Evolutionary conservation across 352 stramenopile species (phyloP), one percentile per base, ranked within the genome.

Genomic region (Globisporangium takayamanum): DNA sequence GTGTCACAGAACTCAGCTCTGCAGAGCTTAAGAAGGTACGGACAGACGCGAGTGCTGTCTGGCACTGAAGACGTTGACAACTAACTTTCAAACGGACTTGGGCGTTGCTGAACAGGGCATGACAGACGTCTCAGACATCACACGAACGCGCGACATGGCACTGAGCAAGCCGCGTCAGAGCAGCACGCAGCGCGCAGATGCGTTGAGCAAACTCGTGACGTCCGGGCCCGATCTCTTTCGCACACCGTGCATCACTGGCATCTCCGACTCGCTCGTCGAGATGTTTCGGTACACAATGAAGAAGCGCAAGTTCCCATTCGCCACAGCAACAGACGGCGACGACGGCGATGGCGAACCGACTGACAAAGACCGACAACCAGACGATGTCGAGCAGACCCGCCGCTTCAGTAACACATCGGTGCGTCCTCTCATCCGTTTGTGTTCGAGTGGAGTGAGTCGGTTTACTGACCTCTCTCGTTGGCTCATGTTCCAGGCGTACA

Each of bases 211-310:
- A 18, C 11, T 12, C 0, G 10, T 25, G 18, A 15, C 18, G 20
- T 26, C 44, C 3, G n/a, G 16, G 4, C 16, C 14, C 5, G 79
- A 93, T 22, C 63, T 91, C 51, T 92, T 94, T 45, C 62, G 61
- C 12, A 59, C 68, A 12, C 86, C 86, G 14, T 88, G 73, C 44
- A 79, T 82, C 20, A 48, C 66, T 3, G 67, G 73, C n/a, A 74
- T 95, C 53, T 68, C 83, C 0, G 73, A 89, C 1, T 67, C 81
- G 7, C 57, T 93, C 16, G 62, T 94, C 1, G 47, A 37, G 16
- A 92, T 96, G 84, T 94, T 93, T 53, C 76, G 78, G 55, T 60
- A 80, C 52, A 94, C 81, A 1, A 94, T 94, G 87, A 91, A 84
- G 68, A 92, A 92, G 70, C 71, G 73, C 18, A 95, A 89, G 52